These are phyloP conservation scores for Nannochloropsis oceanica DNA, from an alignment of 108 stramenopile species.

Conservation along the genomic window DNA sequence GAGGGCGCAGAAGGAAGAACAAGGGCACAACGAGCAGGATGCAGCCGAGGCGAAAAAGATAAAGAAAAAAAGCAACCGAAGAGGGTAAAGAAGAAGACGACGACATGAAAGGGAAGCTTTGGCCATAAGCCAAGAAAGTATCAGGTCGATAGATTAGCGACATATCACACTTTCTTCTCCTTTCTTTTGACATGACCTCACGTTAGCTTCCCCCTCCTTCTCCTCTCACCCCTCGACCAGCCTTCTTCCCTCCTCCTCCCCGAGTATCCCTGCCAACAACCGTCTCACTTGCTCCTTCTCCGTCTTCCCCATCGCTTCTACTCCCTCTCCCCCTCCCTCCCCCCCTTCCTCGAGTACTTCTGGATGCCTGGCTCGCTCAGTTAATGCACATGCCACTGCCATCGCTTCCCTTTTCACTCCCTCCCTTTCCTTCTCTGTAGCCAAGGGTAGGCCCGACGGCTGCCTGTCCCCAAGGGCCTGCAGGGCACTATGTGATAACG, in stretches of 20 bases:
- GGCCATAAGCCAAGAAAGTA: too few relatives aligned
- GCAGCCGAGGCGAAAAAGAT: too few relatives aligned
- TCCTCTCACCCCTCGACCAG: neutral
- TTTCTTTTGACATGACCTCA: neutral
- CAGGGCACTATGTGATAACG: neutral
- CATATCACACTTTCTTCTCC: neutral
- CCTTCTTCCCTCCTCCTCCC: neutral
- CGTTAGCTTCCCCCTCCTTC: neutral
- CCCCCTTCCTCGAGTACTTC: neutral
- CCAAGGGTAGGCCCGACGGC: too few relatives aligned
- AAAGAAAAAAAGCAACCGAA: too few relatives aligned
- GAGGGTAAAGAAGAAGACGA: too few relatives aligned
- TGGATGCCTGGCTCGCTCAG: neutral
- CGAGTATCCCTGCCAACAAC: neutral
- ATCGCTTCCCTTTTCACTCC: neutral
- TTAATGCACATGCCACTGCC: neutral
- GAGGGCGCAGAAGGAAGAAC: too few relatives aligned
- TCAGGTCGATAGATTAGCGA: too few relatives aligned
- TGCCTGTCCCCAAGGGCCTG: too few relatives aligned
- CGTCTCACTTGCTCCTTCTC: neutral
- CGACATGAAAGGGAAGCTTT: too few relatives aligned
- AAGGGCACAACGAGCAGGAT: too few relatives aligned
- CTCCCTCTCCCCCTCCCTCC: neutral
- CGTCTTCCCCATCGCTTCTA: neutral
- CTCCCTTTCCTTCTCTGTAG: neutral